Base-by-base conservation (phyloP, 306 rosid genomes). In the Citrullus colocynthis region DNA sequence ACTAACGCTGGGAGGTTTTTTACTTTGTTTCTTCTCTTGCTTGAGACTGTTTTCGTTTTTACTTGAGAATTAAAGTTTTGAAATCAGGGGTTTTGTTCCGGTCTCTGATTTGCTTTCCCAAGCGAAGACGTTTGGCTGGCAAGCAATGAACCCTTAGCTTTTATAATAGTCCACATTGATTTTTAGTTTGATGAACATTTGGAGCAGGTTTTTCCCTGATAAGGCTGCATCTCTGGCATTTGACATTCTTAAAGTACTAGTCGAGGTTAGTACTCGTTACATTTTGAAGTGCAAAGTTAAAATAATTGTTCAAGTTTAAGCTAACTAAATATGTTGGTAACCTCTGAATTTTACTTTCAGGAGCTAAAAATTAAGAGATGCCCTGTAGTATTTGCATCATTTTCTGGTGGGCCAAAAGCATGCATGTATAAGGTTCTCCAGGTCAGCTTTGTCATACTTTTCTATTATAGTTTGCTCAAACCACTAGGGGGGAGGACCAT, bases 371-470 rank as follows among this genome's bases (percentile, higher is more conserved):
- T 73, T 54, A 88, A 90, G 86, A 95, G 89, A 39, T 84, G 97
- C 83, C 99, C 97, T 21, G 78, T 95, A 78, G 96, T 95, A 30
- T 88, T 95, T 57, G 92, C 91, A 15, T 92, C 98, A 49, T 92
- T 95, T 82, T 92, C 97, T 42, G 98, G 98, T 16, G 98, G 97
- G 81, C 84, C 98, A 57, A 90, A 87, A 87, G 85, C 97, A 76
- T 95, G 96, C 79, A 89, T 95, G 98, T 76, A 78, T 72, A 89
- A 88, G 85, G 84, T 92, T 86, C 91, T 95, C 81, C 96, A 89
- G 99, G 99, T 95, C 83, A 82, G 81, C 44, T 76, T 20, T 84
- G 86, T 36, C 21, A 28, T 42, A 49, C 21, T 71, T 71, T 13
- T 24, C 11, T 60, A 42, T 56, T 45, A 57, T 21, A 37, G 54